Evolutionary conservation across 192 early-diverging fungal genomes (phyloP).

Genomic region (Coemansia sp.): DNA sequence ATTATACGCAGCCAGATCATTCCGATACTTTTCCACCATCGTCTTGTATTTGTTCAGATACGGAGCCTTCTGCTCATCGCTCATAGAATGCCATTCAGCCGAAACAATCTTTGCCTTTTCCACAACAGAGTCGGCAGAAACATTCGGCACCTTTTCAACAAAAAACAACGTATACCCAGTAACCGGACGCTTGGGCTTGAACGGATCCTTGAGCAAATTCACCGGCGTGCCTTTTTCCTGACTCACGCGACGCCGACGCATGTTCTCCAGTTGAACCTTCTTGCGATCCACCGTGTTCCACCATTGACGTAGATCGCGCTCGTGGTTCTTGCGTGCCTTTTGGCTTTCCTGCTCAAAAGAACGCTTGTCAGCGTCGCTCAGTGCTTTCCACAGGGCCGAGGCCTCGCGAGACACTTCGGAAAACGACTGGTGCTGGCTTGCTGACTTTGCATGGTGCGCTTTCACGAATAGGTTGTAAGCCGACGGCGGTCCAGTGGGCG

Average conservation of each 20-base stretch:
- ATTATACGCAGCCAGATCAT: constrained; percentile 26
- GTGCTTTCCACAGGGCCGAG: constrained; percentile 13
- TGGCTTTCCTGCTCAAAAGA: constrained; percentile 5
- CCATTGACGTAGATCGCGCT: constrained; percentile 28
- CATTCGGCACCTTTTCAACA: neutral
- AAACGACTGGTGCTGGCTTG: neutral
- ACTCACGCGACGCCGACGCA: constrained; percentile 33
- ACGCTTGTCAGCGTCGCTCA: constrained; percentile 21
- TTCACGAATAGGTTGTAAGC: constrained; percentile 22
- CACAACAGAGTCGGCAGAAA: neutral
- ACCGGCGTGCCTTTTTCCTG: constrained; percentile 3
- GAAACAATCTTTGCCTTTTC: constrained; percentile 1
- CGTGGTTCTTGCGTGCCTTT: constrained; percentile 9
- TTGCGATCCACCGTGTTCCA: constrained; percentile 33
- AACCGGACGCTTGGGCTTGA: constrained; percentile 36
- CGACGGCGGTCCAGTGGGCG: constrained; percentile 9
- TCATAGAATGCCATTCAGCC: constrained; percentile 38
- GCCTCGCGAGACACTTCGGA: too few relatives aligned
- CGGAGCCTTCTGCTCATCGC: constrained; percentile 29
- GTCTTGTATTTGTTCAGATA: constrained; percentile 14
- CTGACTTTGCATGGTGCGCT: neutral
- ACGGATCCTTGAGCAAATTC: constrained; percentile 34
- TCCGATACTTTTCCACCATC: constrained; percentile 16
- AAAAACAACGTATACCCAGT: constrained; percentile 17
- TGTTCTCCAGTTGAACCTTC: constrained; percentile 41